Evolutionary conservation across 495 filamentous ascomycete species (phyloP).

Genomic region (Penicillium silybi): DNA sequence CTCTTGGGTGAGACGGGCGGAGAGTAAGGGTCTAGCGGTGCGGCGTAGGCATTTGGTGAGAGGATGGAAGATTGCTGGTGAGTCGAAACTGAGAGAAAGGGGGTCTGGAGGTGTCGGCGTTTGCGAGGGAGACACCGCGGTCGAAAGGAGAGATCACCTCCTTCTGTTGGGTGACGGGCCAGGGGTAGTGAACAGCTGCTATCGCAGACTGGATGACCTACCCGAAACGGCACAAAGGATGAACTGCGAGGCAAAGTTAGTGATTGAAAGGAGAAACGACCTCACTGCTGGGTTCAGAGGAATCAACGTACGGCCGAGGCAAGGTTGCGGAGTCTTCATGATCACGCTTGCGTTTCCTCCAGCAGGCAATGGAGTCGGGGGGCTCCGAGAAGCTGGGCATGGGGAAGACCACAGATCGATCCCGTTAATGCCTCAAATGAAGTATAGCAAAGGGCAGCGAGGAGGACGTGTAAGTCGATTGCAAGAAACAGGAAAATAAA

Average conservation of each 20-base stretch:
- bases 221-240: conserved; percentile 12
- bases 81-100: conserved; percentile 12
- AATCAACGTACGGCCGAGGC: conserved; percentile 25
- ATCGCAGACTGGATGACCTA: conserved; percentile 18
- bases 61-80: conserved; percentile 19
- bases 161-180: conserved; percentile 15
- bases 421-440: conserved; percentile 2
- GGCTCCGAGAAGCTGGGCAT: conserved; percentile 31
- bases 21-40: conserved; percentile 24
- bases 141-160: conserved; percentile 18
- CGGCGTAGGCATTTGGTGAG: conserved; percentile 22
- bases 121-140: conserved; percentile 34
- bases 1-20: conserved; percentile 38
- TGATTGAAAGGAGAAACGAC: conserved; percentile 8
- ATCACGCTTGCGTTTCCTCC: conserved; percentile 38
- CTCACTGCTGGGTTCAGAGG: conserved; percentile 1
- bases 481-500: conserved; percentile 10
- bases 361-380: conserved; percentile 13
- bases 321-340: conserved; percentile 23
- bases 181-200: conserved; percentile 9
- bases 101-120: conserved; percentile 29
- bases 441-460: neutral
- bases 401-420: neutral
- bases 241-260: conserved; percentile 6
- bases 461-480: neutral